A percentile compares a stretch with the other conserved stretches of the same genome.
Evolutionary conservation across 2,329 filamentous ascomycete species (phyloP).

Genomic region (Helminthosporium solani): DNA sequence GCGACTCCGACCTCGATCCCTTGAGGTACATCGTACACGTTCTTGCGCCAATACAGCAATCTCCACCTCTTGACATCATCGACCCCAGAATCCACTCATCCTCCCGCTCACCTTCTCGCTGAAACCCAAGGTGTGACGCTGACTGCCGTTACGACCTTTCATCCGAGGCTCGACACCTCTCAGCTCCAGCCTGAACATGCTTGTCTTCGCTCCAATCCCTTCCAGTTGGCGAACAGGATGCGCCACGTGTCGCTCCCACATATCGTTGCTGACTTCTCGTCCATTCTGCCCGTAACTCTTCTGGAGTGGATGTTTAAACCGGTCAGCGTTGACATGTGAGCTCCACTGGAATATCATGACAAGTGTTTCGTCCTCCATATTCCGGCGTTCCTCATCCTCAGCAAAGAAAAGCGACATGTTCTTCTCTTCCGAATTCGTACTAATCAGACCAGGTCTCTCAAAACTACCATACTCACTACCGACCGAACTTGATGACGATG

Average conservation of each 20-base stretch:
- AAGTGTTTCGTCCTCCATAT: conserved; percentile 26
- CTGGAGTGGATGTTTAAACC: conserved; percentile 32
- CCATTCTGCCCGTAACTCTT: conserved; percentile 28
- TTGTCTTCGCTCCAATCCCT: conserved; percentile 23
- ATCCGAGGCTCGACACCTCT: conserved; percentile 27
- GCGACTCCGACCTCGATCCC: conserved; percentile 3
- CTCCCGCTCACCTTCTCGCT: conserved; percentile 28
- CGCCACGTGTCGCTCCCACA: conserved; percentile 30
- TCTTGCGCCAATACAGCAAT: not conserved
- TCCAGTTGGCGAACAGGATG: conserved; percentile 28
- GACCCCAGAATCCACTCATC: conserved; percentile 29
- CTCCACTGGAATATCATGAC: conserved; percentile 36
- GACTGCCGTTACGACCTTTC: conserved; percentile 22
- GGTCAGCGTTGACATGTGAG: conserved; percentile 23
- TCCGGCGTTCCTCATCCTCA: conserved; percentile 14
- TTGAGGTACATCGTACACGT: not conserved
- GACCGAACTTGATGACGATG: conserved; percentile 12
- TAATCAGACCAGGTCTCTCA: conserved; percentile 8
- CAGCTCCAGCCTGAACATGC: conserved; percentile 27
- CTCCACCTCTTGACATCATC: conserved; percentile 2
- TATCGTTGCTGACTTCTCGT: conserved; percentile 17
- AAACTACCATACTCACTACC: conserved; percentile 13
- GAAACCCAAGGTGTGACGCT: conserved; percentile 24
- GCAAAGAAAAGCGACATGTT: conserved; percentile 23
- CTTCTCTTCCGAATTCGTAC: conserved; percentile 30